Base-by-base conservation (phyloP, 2,329 filamentous ascomycete species). In the Trichoderma aggressivum region DNA sequence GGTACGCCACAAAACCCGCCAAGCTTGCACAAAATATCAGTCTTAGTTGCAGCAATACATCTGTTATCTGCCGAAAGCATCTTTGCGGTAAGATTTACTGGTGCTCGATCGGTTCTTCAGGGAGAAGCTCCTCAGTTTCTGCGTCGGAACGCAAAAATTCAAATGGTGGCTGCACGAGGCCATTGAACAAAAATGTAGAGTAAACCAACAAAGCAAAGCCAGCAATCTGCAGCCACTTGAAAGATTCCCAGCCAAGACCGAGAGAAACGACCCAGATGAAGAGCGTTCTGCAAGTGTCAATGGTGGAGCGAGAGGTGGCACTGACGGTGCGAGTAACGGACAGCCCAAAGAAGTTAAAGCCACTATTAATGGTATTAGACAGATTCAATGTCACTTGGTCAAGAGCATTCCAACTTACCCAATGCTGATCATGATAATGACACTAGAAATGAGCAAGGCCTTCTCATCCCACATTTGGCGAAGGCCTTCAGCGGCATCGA, bases 191-290 rank as follows among this genome's bases (percentile, higher is more conserved):
- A 81, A 97, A 98, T 2, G 95, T 99, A 75, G 96, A 97, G 79
- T 98, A 99, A 16, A 99, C 96, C 43, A 99, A 87, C 74, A 98
- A 83, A 2, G 84, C 92, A 76, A 99, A 99, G 1, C 96, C 96
- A 3, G 89, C 80, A 16, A 99, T 93, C 82, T 99, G 96, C 7
- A 99, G 88, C 92, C 93, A 97, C 83, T 98, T 98, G 88, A 99
- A 98, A 0, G 89, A 91, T 83, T 99, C 96, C 96, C 96, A 99
- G 72, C 94, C 94, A 2, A 99, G 88, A 5, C 92, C 93, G 5
- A 99, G 88, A 21, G 94, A 97, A 16, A 97, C 93, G 32, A 99
- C 87, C 96, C 96, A 99, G 82, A 99, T 98, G 83, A 99, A 98
- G 1, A 99, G 88, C 0, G 96, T 99, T 53, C 95, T 90, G 85